Evolutionary conservation across 768 basidiomycete species (phyloP).

Genomic region (Russula dissimulans): DNA sequence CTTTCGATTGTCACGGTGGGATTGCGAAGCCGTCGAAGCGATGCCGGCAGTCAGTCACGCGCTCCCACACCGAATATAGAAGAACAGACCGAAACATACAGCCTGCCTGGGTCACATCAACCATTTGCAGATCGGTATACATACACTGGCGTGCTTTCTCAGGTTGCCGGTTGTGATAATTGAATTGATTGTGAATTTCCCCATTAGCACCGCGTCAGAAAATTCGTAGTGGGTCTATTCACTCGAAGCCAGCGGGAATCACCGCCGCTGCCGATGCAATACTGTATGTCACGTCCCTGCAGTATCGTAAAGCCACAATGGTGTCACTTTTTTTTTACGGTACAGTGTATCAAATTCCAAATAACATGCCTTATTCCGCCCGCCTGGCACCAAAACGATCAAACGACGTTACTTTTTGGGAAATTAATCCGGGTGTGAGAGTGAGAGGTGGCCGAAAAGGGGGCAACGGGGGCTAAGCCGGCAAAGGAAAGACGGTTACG

Average conservation of each 20-base stretch:
- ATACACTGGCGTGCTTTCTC: too few species aligned
- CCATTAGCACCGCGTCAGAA: too few species aligned
- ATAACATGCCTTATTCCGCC: too few species aligned
- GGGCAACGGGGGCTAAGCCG: not conserved
- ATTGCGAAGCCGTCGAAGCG: not conserved
- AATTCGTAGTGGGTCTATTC: too few species aligned
- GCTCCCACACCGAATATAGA: not conserved
- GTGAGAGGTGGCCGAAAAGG: not conserved
- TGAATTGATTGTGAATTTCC: too few species aligned
- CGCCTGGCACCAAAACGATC: not conserved
- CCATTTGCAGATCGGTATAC: too few species aligned
- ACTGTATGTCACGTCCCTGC: too few species aligned
- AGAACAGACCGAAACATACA: not conserved
- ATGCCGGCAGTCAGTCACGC: not conserved
- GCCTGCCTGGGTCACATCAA: too few species aligned
- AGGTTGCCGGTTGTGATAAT: too few species aligned
- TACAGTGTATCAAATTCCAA: not conserved
- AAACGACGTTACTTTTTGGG: conserved; percentile 6
- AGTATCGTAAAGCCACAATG: not conserved
- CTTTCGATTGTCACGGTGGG: not conserved
- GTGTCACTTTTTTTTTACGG: not conserved
- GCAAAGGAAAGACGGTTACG: not conserved
- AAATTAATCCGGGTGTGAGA: not conserved
- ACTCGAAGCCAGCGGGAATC: too few species aligned
- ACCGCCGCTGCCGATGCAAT: too few species aligned